Evolutionary conservation across 179 eudicot genomes (phyloP).

Genomic region (Beta macrorhiza): DNA sequence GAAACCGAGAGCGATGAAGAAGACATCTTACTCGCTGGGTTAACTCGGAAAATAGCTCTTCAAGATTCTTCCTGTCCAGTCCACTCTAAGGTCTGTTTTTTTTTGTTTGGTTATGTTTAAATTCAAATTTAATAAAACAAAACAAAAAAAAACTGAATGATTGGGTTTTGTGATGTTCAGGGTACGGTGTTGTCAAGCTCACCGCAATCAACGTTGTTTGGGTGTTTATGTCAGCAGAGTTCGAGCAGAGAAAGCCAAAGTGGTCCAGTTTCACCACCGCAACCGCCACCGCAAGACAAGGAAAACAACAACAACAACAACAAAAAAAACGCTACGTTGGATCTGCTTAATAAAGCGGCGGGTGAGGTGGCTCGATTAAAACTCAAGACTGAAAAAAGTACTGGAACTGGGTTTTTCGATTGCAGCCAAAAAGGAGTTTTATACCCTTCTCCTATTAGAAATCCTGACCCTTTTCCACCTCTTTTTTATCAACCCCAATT

Average conservation of each 20-base stretch:
- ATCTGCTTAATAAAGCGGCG: constrained; percentile 36
- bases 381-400: constrained; percentile 19
- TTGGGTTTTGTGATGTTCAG: background rate
- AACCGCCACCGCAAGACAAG: background rate
- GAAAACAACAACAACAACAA: background rate
- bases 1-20: constrained; percentile 71
- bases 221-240: constrained; percentile 25
- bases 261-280: constrained; percentile 16
- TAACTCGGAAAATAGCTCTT: constrained; percentile 38
- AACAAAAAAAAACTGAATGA: no score
- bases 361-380: constrained; percentile 34
- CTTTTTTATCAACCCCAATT: constrained; percentile 26
- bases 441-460: constrained; percentile 19
- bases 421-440: constrained; percentile 23
- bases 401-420: constrained; percentile 39
- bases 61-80: constrained; percentile 18
- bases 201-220: constrained; percentile 36
- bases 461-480: constrained; percentile 5
- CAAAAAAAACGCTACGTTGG: constrained; percentile 20
- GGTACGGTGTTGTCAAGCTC: constrained; percentile 26
- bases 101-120: no score
- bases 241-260: constrained; percentile 23
- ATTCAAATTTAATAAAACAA: no score
- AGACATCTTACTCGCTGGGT: constrained; percentile 34
- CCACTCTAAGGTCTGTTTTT: constrained; percentile 14